Base-by-base conservation (phyloP, 228 moss, liverwort and hornwort species). In the Sphagnum magellanicum region DNA sequence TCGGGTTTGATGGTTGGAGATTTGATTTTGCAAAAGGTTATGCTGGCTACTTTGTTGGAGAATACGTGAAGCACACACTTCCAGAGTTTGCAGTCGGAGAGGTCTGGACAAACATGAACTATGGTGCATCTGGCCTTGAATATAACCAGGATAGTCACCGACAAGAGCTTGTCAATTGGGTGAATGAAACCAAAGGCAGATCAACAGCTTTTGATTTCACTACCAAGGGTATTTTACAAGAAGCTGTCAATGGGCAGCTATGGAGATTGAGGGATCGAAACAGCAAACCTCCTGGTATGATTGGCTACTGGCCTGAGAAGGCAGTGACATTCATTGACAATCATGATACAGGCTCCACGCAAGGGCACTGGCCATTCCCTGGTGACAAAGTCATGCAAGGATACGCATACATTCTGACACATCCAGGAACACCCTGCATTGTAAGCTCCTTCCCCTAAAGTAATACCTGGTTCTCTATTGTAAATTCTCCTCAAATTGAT, bases 11-110 rank as follows among this genome's bases (percentile, higher is more conserved):
- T 63, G 88, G 97, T 55, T 98, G 93, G 93, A 79, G 97, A 52
- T 98, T 93, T 63, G 97, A 98, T 63, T 98, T 98, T 51, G 97
- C 97, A 5, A 98, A 93, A 68, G 97, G 93, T 52, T 98, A 88
- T 57, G 82, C 79, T 4, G 91, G 90, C 55, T 81, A 65, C 63
- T 97, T 84, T 66, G 96, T 90, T 5, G 96, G 92, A 48, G 78
- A 80, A 10, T 97, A 93, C 62, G 81, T 88, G 48, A 78, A 71
- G 50, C 70, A 76, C 48, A 79, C 96, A 4, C 72, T 81, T 6
- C 96, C 93, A 4, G 52, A 87, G 67, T 91, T 97, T 50, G 64
- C 89, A 17, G 96, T 97, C 3, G 96, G 96, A 5, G 96, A 97
- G 70, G 74, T 65, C 48, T 97, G 96, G 96, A 88, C 85, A 6